Base-by-base conservation (phyloP, 371 early-diverging fungal species). In the Actinomortierella wolfii region DNA sequence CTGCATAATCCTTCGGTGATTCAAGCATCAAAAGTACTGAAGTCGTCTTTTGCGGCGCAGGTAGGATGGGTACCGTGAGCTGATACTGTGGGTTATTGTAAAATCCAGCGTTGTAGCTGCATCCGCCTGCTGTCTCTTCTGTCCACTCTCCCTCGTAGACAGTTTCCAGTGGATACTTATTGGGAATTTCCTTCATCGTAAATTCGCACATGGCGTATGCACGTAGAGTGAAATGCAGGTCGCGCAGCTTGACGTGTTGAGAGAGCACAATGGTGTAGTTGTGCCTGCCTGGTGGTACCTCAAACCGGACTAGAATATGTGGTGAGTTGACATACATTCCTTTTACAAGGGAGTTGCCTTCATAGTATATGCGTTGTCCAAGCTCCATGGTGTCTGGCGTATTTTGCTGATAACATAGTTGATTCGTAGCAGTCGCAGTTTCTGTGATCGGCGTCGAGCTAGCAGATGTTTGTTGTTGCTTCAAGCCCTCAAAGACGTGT, bases 321-420 rank as follows among this genome's bases (percentile, higher is more conserved):
- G 91, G 94, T 51, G 88, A 90, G 64, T 95, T 95, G 46, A 93
- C 88, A 73, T 93, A 94, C 18, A 86, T 88, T 15, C 94, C 94
- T 65, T 87, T 76, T 57, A 80, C 84, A 61, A 90, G 77, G 1
- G 93, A 87, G 17, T 82, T 83, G 15, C 84, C 89, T 17, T 91
- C 91, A 61, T 92, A 93, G 68, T 88, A 92, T 2, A 95, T 81
- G 29, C 92, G 78, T 21, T 88, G 80, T 5, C 93, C 89, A 3
- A 34, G 34, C 34, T 34, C 34, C 34, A 34, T 34, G 11, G 7
- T 11, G 34, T 34, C 34, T 34, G 34, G 26, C 49, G 51, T 23
- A 44, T 60, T 21, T 45, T 48, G 53, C 63, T 68, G 26, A 57
- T 26, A 29, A 5, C 29, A 8, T 5, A 54, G 28, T 13, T 51